Conservation (phyloP, 768 basidiomycete genomes). For the Sarcodon aspratus region DNA sequence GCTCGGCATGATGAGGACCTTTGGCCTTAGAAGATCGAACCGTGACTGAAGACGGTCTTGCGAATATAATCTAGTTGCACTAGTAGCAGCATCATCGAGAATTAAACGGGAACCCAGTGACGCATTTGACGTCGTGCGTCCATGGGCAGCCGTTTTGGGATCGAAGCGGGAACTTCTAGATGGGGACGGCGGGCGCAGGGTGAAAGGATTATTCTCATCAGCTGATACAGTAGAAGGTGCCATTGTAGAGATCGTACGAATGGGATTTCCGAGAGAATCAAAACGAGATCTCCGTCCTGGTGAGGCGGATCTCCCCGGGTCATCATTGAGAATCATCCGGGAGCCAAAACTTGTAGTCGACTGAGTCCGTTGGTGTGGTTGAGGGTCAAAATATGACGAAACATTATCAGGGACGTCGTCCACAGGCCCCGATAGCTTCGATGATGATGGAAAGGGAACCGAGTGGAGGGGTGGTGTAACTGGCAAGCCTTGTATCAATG, state of each 20-base stretch:
- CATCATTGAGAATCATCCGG: conserved; percentile 16
- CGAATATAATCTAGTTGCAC: conserved; percentile 19
- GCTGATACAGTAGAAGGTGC: not conserved
- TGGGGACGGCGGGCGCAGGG: conserved; percentile 24
- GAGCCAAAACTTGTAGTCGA: conserved; percentile 19
- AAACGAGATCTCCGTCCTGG: not conserved
- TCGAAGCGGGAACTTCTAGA: conserved; percentile 31
- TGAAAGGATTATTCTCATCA: conserved; percentile 21
- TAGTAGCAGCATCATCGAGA: conserved; percentile 25
- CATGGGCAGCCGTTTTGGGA: conserved; percentile 25
- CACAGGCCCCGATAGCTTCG: not conserved
- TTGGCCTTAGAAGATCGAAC: conserved; percentile 73
- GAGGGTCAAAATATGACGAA: conserved; percentile 41
- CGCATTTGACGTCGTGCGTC: conserved; percentile 36
- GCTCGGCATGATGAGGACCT: conserved; percentile 91
- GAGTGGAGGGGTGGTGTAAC: conserved; percentile 30
- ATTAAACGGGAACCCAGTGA: conserved; percentile 39
- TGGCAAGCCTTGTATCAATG: conserved; percentile 30
- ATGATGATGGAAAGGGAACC: conserved; percentile 46
- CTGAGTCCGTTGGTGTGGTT: conserved; percentile 25
- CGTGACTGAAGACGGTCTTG: conserved; percentile 60
- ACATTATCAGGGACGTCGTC: conserved; percentile 17
- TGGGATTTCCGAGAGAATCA: not conserved
- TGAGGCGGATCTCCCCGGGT: conserved; percentile 11
- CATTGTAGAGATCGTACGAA: not conserved